Evolutionary conservation across 768 basidiomycete genomes (phyloP), one percentile per base, ranked within the genome.

Genomic region (Russula ochroleuca): DNA sequence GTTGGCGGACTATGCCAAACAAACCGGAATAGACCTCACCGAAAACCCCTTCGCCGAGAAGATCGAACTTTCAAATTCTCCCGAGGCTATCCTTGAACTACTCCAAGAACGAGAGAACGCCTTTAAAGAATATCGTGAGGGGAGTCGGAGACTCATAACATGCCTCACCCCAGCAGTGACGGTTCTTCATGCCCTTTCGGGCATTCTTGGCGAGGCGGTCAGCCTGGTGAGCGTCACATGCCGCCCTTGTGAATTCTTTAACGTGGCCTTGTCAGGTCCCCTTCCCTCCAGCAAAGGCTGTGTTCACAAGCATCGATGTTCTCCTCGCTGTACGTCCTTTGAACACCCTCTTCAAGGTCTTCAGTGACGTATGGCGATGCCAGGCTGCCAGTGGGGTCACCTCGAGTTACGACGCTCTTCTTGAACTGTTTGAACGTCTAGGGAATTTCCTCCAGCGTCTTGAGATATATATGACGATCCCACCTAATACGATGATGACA

Each of bases 101-200:
- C 50, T 63, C n/a, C 49, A 51, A 45, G 56, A 43, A 19, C 38
- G 50, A 9, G 55, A 43, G 14, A 50, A 52, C 13, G 31, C 40
- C 2, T 58, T 58, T 11, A 52, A 51, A 19, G 40, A 58, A 40
- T 57, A 63, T 57, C 49, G 62, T 23, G 33, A 63, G 1, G 40
- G 40, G 35, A 40, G 45, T 35, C 55, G 49, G 23, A 11, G 17
- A 3, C 21, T 57, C 5, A 43, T 52, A 2, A 37, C 10, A 23
- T 52, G 49, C 28, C 56, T 63, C 19, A 45, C 21, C 7, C 62
- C 55, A 1, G 50, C 41, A 9, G 56, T 58, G 1, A 11, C 51
- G 2, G 41, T 58, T 8, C 45, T 63, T 19, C 41, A 52, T 45
- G 40, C 15, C 0, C 51, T 63, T 17, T 57, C 55, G 6, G 40